Percentiles rank a stretch among this genome's conserved stretches.
Evolutionary conservation across 495 filamentous ascomycete species (phyloP).

Genomic region (Lentithecium fluviatile): DNA sequence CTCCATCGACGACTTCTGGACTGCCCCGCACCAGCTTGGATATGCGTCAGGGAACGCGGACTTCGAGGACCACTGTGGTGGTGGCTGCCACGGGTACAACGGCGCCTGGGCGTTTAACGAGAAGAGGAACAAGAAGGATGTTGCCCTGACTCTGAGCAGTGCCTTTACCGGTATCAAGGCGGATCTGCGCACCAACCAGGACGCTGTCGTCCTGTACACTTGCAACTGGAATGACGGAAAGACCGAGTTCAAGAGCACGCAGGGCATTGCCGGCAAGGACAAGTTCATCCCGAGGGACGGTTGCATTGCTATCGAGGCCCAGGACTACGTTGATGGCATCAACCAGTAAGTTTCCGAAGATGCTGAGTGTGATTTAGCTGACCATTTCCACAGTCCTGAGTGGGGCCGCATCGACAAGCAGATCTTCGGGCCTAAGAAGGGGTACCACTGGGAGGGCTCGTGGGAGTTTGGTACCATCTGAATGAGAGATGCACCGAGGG

Average conservation of each 20-base stretch:
- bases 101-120: constrained; percentile 23
- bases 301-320: constrained; percentile 55
- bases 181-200: constrained; percentile 34
- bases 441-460: constrained; percentile 41
- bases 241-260: constrained; percentile 54
- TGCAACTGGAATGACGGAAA: constrained; percentile 46
- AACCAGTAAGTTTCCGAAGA: constrained; percentile 32
- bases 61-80: constrained; percentile 30
- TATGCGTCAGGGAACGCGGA: constrained; percentile 15
- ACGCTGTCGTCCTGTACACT: constrained; percentile 31
- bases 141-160: constrained; percentile 25
- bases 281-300: constrained; percentile 53
- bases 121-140: not conserved
- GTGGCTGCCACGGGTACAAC: constrained; percentile 34
- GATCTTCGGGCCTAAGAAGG: constrained; percentile 41
- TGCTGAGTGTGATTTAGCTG: not conserved
- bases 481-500: not conserved
- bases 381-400: constrained; percentile 27
- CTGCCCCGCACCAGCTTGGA: constrained; percentile 29
- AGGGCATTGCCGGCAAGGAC: constrained; percentile 32
- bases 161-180: constrained; percentile 34
- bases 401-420: constrained; percentile 36
- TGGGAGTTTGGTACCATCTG: constrained; percentile 25
- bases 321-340: constrained; percentile 42
- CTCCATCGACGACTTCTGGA: constrained; percentile 33